These are phyloP conservation scores for Populus ilicifolia DNA, from an alignment of 345 rosid species.

Conservation along the genomic window DNA sequence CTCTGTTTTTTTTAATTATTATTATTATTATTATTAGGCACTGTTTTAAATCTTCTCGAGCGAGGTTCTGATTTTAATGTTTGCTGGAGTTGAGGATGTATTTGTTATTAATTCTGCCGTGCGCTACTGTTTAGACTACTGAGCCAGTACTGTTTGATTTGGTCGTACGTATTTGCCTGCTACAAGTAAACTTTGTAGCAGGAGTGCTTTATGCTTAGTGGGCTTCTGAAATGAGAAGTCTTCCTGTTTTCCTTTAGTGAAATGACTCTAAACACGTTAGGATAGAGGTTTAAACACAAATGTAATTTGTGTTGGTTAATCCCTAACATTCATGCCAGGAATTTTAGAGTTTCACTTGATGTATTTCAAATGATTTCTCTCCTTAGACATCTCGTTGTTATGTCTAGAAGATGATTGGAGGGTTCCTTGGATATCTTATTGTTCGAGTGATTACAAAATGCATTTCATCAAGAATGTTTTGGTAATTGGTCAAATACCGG, in stretches of 20 bases:
- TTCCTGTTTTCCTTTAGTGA: background rate
- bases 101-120: background rate
- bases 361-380: background rate
- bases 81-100: background rate
- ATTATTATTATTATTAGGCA: no score
- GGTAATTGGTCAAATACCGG: conserved; percentile 8
- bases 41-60: background rate
- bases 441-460: background rate
- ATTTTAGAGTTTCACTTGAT: background rate
- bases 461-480: background rate
- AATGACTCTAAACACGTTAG: background rate
- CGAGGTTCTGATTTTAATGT: background rate
- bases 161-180: no score
- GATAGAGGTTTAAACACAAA: background rate
- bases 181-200: background rate
- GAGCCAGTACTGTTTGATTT: background rate
- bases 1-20: background rate
- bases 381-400: background rate
- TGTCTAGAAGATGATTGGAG: conserved; percentile 1
- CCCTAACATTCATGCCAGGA: background rate
- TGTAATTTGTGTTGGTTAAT: background rate
- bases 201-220: background rate
- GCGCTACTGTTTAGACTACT: background rate
- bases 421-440: background rate
- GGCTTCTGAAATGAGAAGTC: background rate